A percentile compares a stretch with the other conserved stretches of the same genome.
phyloP scores from a whole-genome alignment of 371 early-diverging fungal species.

The Mycotypha africana region DNA sequence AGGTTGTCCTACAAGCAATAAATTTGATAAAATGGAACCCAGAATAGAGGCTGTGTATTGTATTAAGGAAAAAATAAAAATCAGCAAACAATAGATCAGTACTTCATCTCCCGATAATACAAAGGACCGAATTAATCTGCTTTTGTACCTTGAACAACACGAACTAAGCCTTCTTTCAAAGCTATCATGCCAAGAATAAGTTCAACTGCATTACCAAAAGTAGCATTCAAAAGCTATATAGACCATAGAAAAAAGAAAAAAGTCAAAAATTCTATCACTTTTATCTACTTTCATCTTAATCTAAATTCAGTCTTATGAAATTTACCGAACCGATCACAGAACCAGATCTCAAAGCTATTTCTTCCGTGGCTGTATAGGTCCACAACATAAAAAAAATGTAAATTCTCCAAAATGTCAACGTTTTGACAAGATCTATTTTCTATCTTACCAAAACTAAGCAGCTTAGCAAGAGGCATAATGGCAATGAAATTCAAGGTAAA shows the following conservation, averaged over 20 bases:
- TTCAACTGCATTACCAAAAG: constrained; percentile 64
- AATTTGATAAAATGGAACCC: constrained; percentile 42
- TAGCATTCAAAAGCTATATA: constrained; percentile 24
- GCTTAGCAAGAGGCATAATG: constrained; percentile 87
- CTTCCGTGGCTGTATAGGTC: constrained; percentile 36
- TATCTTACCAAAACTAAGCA: constrained; percentile 38
- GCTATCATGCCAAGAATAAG: constrained; percentile 73
- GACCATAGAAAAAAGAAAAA: too few relatives aligned
- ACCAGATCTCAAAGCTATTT: constrained; percentile 23
- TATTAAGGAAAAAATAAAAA: not conserved
- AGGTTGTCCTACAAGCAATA: constrained; percentile 39
- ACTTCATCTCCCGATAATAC: too few relatives aligned
- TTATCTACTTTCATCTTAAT: too few relatives aligned
- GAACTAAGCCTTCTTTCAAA: constrained; percentile 61
- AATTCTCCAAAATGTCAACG: too few relatives aligned
- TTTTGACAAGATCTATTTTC: too few relatives aligned
- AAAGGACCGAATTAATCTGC: too few relatives aligned
- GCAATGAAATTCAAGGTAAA: constrained; percentile 86
- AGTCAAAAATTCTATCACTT: too few relatives aligned
- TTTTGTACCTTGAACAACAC: constrained; percentile 62
- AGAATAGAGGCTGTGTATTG: constrained; percentile 27
- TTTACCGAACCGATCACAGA: constrained; percentile 24
- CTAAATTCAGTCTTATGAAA: too few relatives aligned
- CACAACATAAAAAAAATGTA: too few relatives aligned
- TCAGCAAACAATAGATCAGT: too few relatives aligned